Evolutionary conservation across 2,329 filamentous ascomycete genomes (phyloP), one percentile per base, ranked within the genome.

Genomic region (Trichoderma sp.): DNA sequence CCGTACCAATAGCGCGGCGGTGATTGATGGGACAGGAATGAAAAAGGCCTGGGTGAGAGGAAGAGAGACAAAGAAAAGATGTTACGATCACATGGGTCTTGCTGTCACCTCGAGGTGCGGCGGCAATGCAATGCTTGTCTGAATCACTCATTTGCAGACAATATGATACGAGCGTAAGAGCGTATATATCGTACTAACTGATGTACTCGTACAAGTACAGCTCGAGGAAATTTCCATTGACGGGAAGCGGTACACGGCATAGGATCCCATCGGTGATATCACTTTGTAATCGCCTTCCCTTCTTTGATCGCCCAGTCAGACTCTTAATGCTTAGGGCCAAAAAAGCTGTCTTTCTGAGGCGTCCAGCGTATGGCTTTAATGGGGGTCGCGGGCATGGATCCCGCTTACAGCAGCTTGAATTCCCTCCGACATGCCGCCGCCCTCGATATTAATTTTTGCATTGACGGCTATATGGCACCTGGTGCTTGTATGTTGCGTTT

Each of bases 351-450:
- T 67, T 18, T 67, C 62, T 74, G 71, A 74, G 63, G 71, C 71
- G 41, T 5, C 71, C 71, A 67, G 62, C 63, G 63, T 63, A 45
- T 72, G n/a, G 69, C 69, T 65, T 72, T 50, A 14, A 72, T 56
- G 69, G 69, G 21, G 21, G 69, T 38, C 33, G 63, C 29, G 33
- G 41, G 35, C 50, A 74, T 74, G 71, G 71, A 74, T 74, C 31
- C 45, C 45, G 71, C 71, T 74, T 66, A 74, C 60, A 63, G 60
- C 60, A 29, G 60, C 59, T 62, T 31, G 60, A 4, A 33, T 53
- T 59, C 27, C 29, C 71, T 27, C 71, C 71, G 71, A 74, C 63
- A 45, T 74, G 63, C 45, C 71, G 71, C 71, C 71, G 71, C 18
- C 27, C 16, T 27, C 18, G 18, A 29, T 41, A n/a, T 21, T 45